Conservation (phyloP, 2,329 filamentous ascomycete genomes). For the Microdochium paspali region DNA sequence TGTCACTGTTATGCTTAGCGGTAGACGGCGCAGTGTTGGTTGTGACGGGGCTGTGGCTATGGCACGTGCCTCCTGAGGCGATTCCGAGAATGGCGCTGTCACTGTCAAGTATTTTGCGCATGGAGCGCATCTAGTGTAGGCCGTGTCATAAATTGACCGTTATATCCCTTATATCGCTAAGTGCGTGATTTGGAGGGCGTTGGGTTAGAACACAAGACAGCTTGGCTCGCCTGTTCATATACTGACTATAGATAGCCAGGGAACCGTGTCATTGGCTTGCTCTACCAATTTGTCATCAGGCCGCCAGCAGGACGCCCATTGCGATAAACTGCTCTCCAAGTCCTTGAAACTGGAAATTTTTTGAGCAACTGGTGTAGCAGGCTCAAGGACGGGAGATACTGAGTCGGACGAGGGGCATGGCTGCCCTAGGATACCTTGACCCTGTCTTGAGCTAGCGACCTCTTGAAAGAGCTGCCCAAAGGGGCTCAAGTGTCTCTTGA, state of each 20-base stretch:
- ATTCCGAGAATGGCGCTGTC: slow-evolving; percentile 31
- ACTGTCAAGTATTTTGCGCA: slow-evolving; percentile 49
- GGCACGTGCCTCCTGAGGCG: slow-evolving; percentile 35
- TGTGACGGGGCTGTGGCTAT: slow-evolving; percentile 29
- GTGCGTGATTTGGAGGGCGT: neutral
- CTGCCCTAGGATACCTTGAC: neutral
- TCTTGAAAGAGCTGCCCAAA: neutral
- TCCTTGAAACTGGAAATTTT: neutral
- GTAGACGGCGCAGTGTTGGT: neutral
- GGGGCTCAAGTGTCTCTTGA: neutral
- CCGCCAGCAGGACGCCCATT: neutral
- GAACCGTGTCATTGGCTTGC: neutral
- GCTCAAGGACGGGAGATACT: neutral
- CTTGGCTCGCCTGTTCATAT: neutral
- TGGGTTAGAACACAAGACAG: neutral
- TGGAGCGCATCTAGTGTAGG: slow-evolving; percentile 39
- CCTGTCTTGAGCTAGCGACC: neutral
- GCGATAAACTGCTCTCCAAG: neutral
- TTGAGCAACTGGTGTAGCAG: neutral
- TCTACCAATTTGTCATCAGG: neutral
- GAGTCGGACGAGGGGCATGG: neutral
- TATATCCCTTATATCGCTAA: too few species aligned
- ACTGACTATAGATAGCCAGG: neutral
- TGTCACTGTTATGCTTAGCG: neutral
- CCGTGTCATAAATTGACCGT: slow-evolving; percentile 6